Conservation (phyloP, 805 yeast genomes). For the Candida sonorensis region DNA sequence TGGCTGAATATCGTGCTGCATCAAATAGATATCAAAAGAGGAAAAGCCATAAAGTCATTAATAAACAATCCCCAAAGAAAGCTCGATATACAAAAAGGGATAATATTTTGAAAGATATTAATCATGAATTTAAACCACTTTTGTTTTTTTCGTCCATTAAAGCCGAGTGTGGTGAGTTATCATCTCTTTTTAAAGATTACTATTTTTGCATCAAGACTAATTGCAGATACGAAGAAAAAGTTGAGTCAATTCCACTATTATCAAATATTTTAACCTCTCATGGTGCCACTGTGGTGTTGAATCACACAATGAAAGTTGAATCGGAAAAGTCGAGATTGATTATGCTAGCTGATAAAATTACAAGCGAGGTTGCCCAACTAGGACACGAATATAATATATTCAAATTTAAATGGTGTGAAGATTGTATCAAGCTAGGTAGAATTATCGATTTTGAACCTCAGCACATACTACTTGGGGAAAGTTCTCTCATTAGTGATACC, state of each 20-base stretch:
- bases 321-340: conserved; percentile 14
- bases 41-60: conserved; percentile 12
- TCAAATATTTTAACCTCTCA: conserved; percentile 31
- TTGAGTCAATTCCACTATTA: conserved; percentile 32
- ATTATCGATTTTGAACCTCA: conserved; percentile 53
- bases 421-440: conserved; percentile 40
- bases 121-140: conserved; percentile 3
- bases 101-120: conserved; percentile 9
- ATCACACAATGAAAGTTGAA: conserved; percentile 18
- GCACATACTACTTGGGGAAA: conserved; percentile 43
- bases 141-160: not conserved
- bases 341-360: conserved; percentile 32
- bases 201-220: conserved; percentile 52
- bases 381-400: conserved; percentile 47
- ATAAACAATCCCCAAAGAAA: conserved; percentile 22
- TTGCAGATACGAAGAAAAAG: conserved; percentile 16
- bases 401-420: conserved; percentile 66
- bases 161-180: conserved; percentile 1
- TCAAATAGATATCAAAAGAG: conserved; percentile 14
- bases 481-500: conserved; percentile 21
- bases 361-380: conserved; percentile 33
- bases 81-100: conserved; percentile 12
- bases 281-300: conserved; percentile 45
- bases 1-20: conserved; percentile 40
- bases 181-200: conserved; percentile 35